Evolutionary conservation across 1,139 yeast genomes (phyloP).

Genomic region (Kodamaea sp.): DNA sequence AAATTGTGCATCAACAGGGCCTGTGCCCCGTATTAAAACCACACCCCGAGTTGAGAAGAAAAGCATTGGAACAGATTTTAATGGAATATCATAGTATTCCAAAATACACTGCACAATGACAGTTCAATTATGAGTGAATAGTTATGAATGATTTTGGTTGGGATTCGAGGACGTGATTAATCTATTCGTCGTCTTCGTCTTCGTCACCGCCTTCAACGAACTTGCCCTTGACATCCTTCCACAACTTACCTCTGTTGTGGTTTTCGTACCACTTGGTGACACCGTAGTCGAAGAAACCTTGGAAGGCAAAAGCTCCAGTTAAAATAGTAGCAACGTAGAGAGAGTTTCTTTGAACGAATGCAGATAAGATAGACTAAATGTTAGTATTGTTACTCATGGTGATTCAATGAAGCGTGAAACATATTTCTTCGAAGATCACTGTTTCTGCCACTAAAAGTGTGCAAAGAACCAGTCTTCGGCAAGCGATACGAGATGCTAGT

Average conservation of each 20-base stretch:
- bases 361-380: constrained; percentile 17
- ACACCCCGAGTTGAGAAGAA: too few relatives aligned
- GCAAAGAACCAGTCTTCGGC: too few relatives aligned
- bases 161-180: neutral
- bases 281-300: constrained; percentile 76
- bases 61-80: too few relatives aligned
- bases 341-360: constrained; percentile 88
- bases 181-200: constrained; percentile 54
- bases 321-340: constrained; percentile 84
- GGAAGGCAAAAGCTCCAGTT: constrained; percentile 87
- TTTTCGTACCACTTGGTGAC: constrained; percentile 82
- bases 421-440: too few relatives aligned
- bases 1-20: too few relatives aligned
- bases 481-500: too few relatives aligned
- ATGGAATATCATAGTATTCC: too few relatives aligned
- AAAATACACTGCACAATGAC: too few relatives aligned
- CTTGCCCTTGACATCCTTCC: constrained; percentile 87
- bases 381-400: too few relatives aligned
- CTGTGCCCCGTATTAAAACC: too few relatives aligned
- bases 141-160: neutral
- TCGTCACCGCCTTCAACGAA: constrained; percentile 61
- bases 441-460: too few relatives aligned
- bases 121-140: neutral
- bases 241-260: constrained; percentile 93
- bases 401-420: too few relatives aligned